Conservation (phyloP, 2,329 filamentous ascomycete species). For the Colletotrichum sp. region DNA sequence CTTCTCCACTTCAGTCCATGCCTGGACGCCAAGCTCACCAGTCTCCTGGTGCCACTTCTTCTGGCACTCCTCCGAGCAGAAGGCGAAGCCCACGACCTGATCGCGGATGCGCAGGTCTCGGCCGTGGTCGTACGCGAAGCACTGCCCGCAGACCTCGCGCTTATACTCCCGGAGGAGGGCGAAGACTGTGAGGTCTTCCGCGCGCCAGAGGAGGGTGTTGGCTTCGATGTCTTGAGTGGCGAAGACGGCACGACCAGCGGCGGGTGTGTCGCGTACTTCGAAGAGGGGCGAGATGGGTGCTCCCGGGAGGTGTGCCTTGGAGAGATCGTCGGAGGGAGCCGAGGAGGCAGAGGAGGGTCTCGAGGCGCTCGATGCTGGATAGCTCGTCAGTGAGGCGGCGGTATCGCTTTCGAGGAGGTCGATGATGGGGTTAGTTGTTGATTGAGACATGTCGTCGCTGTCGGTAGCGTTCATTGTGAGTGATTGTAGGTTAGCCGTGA, state of each 20-base stretch:
- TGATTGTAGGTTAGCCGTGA: background rate
- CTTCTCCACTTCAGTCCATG: slow-evolving; percentile 9
- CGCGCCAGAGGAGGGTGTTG: slow-evolving; percentile 1
- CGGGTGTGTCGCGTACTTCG: slow-evolving; percentile 11
- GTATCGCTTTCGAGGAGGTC: background rate
- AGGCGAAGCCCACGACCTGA: slow-evolving; percentile 6
- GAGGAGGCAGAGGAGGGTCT: slow-evolving; percentile 11
- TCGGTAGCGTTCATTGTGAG: background rate
- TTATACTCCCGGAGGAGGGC: slow-evolving; percentile 10
- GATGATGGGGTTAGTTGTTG: background rate
- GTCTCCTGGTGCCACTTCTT: background rate
- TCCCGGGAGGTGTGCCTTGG: background rate
- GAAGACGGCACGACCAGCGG: slow-evolving; percentile 16
- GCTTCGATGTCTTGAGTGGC: background rate
- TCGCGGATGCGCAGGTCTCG: slow-evolving; percentile 1
- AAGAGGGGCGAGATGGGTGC: slow-evolving; percentile 3
- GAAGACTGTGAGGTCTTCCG: slow-evolving; percentile 10
- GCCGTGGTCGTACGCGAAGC: slow-evolving; percentile 13
- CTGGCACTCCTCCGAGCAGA: slow-evolving; percentile 4
- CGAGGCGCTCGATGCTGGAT: slow-evolving; percentile 29
- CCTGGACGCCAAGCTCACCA: slow-evolving; percentile 4
- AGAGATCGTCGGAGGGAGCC: background rate
- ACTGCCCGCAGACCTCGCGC: slow-evolving; percentile 15
- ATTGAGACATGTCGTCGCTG: background rate
- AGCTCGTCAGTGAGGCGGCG: slow-evolving; percentile 7